Base-by-base conservation (phyloP, 305 asterid genomes). In the Coffea humblotiana region DNA sequence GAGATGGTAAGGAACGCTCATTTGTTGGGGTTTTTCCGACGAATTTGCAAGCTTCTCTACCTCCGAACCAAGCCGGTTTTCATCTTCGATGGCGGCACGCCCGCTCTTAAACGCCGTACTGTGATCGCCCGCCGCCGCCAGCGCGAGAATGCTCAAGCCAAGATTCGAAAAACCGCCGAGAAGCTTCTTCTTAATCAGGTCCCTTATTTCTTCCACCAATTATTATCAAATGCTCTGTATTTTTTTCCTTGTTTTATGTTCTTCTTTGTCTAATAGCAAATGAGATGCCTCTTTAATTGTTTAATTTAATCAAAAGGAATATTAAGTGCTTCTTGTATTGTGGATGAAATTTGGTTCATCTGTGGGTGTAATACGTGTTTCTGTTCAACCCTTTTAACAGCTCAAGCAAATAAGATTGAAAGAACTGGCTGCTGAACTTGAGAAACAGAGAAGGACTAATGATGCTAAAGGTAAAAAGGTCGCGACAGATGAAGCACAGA, bases 1-100 rank as follows among this genome's bases (percentile, higher is more conserved):
- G 99, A 96, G 72, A 94, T 96, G 98, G 92, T 96, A 64, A 90
- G 99, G 49, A 91, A 96, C 80, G 97, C 98, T 49, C 99, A 94
- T 76, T 76, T 96, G 40, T 84, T 96, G 84, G 97, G 98, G 14
- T 96, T 96, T 63, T 96, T 96, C 86, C 94, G 99, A 23, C 89
- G 99, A 73, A 96, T 94, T 85, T 92, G 98, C 86, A 96, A 96
- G 97, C 91, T 96, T 16, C 92, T 96, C 52, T 96, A 79, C 79
- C 97, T 96, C 72, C 86, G 98, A 65, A 94, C 97, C 23, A 96
- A 91, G 84, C 99, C 99, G 4, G 97, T 96, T 18, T 96, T 96
- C 71, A 95, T 96, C 21, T 96, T 96, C 32, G 99, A 96, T 52
- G 99, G 99, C 0, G 98, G 94, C 27, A 96, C 99, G 10, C 99